Conservation (phyloP, 2,329 filamentous ascomycete genomes). For the Teratosphaeria gauchensis region DNA sequence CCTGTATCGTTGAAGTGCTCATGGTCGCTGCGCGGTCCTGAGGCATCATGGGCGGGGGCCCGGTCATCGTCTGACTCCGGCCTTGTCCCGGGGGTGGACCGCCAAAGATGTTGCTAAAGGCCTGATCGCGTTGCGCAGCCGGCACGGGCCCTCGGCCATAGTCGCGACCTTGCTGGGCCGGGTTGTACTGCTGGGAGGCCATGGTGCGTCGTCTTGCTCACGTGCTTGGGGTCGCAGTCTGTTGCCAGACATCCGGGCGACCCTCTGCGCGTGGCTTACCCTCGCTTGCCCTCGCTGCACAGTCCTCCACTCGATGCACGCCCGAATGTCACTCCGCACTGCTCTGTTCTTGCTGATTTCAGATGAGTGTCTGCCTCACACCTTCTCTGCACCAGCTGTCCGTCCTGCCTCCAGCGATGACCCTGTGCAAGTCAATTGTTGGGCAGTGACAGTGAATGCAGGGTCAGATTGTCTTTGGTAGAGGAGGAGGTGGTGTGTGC, state of each 20-base stretch:
- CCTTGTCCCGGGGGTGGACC: slow-evolving; percentile 67
- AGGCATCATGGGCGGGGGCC: slow-evolving; percentile 53
- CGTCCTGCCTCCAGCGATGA: neutral
- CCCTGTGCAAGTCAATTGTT: neutral
- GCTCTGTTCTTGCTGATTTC: neutral
- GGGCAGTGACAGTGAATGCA: neutral
- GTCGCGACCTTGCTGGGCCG: slow-evolving; percentile 9
- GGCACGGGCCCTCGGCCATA: slow-evolving; percentile 41
- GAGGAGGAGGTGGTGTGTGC: neutral
- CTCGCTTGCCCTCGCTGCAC: neutral
- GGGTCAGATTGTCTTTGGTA: neutral
- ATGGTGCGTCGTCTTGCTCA: slow-evolving; percentile 4
- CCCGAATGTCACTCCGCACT: neutral
- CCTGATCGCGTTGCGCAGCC: slow-evolving; percentile 72
- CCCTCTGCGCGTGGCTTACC: neutral
- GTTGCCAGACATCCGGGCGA: slow-evolving; percentile 3
- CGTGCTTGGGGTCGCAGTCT: neutral
- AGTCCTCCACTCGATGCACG: neutral
- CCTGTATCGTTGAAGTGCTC: slow-evolving; percentile 33
- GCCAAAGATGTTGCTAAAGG: slow-evolving; percentile 94
- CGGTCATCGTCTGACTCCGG: slow-evolving; percentile 91
- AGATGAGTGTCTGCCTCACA: neutral
- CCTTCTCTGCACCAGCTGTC: neutral
- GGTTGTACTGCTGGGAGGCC: slow-evolving; percentile 7
- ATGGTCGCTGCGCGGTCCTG: slow-evolving; percentile 67